Evolutionary conservation across 2,329 filamentous ascomycete species (phyloP).

Genomic region (Sporothrix dimorphospora): DNA sequence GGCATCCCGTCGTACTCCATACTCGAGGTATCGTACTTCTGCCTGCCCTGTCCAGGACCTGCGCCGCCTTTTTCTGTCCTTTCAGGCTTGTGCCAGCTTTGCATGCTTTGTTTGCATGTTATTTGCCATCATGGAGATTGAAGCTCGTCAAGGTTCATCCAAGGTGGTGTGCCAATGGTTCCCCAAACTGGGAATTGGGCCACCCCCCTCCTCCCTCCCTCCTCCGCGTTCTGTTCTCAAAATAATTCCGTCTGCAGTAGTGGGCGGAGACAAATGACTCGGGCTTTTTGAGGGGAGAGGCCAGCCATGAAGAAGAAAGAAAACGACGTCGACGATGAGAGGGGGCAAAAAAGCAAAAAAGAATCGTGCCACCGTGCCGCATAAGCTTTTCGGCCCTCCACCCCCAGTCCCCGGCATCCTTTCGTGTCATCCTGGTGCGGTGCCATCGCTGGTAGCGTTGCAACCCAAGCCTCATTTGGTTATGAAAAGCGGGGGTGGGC

Average conservation of each 20-base stretch:
- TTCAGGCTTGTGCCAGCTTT: no score
- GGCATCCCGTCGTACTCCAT: not conserved
- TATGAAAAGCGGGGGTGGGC: conserved; percentile 3
- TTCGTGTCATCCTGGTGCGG: not conserved
- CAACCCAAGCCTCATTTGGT: conserved; percentile 10
- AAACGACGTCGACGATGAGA: not conserved
- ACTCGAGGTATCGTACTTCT: not conserved
- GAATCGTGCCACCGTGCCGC: not conserved
- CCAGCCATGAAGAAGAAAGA: not conserved
- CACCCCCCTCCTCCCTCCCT: not conserved
- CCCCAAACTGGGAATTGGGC: not conserved
- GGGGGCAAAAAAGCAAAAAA: not conserved
- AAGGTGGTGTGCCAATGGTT: conserved; percentile 4
- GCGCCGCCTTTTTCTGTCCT: not conserved
- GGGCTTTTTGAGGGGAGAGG: not conserved
- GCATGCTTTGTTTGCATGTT: not conserved
- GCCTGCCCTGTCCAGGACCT: conserved; percentile 11
- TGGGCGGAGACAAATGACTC: not conserved
- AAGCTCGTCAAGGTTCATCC: not conserved
- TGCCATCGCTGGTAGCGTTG: conserved; percentile 4
- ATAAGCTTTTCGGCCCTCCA: conserved; percentile 7
- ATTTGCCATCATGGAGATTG: not conserved
- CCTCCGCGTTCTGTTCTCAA: not conserved
- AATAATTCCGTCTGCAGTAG: not conserved
- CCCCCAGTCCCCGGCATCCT: not conserved